Percentiles rank a stretch among this genome's conserved stretches.
Conservation (phyloP, 2,329 filamentous ascomycete species). For the Beauveria sp. region DNA sequence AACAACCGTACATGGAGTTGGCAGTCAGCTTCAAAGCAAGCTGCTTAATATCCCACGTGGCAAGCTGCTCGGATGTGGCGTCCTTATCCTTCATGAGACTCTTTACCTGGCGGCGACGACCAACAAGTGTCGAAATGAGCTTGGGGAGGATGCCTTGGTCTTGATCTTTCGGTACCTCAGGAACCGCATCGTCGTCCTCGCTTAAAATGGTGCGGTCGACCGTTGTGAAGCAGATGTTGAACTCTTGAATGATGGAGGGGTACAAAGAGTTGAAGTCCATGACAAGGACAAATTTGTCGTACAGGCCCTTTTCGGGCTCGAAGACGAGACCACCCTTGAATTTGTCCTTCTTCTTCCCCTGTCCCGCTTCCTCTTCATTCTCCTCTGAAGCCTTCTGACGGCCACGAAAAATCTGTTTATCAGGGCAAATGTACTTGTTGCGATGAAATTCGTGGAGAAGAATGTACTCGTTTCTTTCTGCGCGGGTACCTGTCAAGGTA, state of each 20-base stretch:
- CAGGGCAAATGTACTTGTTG: constrained; percentile 96
- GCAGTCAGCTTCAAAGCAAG: constrained; percentile 93
- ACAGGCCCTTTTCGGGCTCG: constrained; percentile 93
- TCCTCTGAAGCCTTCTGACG: constrained; percentile 69
- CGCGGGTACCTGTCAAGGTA: constrained; percentile 89
- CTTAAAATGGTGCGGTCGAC: constrained; percentile 65
- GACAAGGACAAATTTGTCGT: constrained; percentile 96
- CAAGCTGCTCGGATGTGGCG: constrained; percentile 77
- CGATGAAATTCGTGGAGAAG: constrained; percentile 91
- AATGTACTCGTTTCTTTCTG: constrained; percentile 99
- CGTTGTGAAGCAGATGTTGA: constrained; percentile 98
- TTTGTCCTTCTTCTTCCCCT: constrained; percentile 96
- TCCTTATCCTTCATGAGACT: constrained; percentile 91
- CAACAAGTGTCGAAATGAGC: constrained; percentile 87
- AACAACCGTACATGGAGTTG: constrained; percentile 99
- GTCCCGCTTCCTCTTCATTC: constrained; percentile 59
- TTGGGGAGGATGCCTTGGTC: constrained; percentile 79
- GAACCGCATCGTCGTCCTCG: constrained; percentile 80
- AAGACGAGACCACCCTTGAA: constrained; percentile 98
- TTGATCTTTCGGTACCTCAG: constrained; percentile 73
- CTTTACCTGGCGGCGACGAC: constrained; percentile 85
- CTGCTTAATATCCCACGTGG: constrained; percentile 98
- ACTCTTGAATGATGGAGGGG: constrained; percentile 98
- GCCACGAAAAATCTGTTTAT: constrained; percentile 78
- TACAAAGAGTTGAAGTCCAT: constrained; percentile 99